Percentiles rank a stretch among this genome's conserved stretches.
Conservation (phyloP, 805 yeast genomes). For the Martiniozyma abietophila region DNA sequence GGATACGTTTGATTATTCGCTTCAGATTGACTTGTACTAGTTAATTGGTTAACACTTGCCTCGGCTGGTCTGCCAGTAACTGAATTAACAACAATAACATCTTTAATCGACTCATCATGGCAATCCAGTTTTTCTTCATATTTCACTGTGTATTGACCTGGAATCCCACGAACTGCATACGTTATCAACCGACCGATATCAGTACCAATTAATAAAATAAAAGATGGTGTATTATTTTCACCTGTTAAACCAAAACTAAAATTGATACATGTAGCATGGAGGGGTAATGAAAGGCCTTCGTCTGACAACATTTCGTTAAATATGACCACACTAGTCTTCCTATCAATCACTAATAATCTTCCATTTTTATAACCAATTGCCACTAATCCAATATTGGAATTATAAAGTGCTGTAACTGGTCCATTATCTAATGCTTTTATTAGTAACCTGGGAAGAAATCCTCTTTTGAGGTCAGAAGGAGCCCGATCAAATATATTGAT, state of each 20-base stretch:
- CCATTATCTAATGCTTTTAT: slow-evolving; percentile 33
- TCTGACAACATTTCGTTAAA: slow-evolving; percentile 27
- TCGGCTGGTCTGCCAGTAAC: slow-evolving; percentile 54
- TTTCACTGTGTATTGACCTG: slow-evolving; percentile 53
- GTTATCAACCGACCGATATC: slow-evolving; percentile 59
- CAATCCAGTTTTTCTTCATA: slow-evolving; percentile 39
- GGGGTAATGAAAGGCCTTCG: slow-evolving; percentile 20
- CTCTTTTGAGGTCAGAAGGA: slow-evolving; percentile 41
- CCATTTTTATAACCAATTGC: slow-evolving; percentile 75
- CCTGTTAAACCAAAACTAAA: slow-evolving; percentile 58
- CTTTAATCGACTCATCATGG: slow-evolving; percentile 42
- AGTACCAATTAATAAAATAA: slow-evolving; percentile 71
- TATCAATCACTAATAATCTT: slow-evolving; percentile 62
- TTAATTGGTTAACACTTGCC: slow-evolving; percentile 52
- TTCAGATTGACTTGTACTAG: slow-evolving; percentile 6
- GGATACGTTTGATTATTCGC: slow-evolving; percentile 54
- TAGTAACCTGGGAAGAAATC: slow-evolving; percentile 51
- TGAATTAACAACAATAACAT: slow-evolving; percentile 49
- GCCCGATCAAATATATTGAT: slow-evolving; percentile 47
- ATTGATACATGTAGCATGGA: slow-evolving; percentile 50
- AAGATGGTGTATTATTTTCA: slow-evolving; percentile 36
- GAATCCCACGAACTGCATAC: slow-evolving; percentile 55
- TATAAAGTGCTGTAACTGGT: slow-evolving; percentile 48
- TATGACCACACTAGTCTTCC: slow-evolving; percentile 56
- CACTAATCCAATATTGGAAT: slow-evolving; percentile 76